Evolutionary conservation across 352 stramenopile species (phyloP), one percentile per base, ranked within the genome.

Genomic region (Globisporangium abappressorium): DNA sequence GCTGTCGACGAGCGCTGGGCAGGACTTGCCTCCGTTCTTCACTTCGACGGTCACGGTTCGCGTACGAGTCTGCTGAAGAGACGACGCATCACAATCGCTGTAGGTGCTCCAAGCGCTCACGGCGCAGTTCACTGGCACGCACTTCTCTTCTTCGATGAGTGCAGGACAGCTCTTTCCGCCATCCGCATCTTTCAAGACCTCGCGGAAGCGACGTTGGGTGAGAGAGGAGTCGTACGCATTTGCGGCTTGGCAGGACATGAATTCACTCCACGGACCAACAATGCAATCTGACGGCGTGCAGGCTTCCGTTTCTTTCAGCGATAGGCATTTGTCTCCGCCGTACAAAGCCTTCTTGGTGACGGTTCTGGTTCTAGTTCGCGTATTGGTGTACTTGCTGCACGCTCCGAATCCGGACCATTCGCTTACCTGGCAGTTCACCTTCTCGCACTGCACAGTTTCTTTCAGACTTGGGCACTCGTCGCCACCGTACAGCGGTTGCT

Each of bases 221-320:
- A 70, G 62, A 28, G 71, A 68, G 8, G 56, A 30, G 33, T 53
- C 57, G 30, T 46, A 55, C 24, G 22, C 54, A 12, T 66, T 56
- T 26, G 34, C 38, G 7, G 12, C 11, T 20, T 79, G 74, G 49
- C 84, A 93, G 5, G 68, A 56, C 8, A 73, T 78, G 69, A 77
- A 93, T 2, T 75, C 73, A n/a, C 71, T 85, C 81, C 82, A 92
- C 1, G 73, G 66, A 8, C 79, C 72, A 3, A 84, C 64, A n/a
- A 82, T 56, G 43, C 82, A 93, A 62, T 90, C 81, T 0, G 68
- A 47, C 1, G 68, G 70, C 6, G 65, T 75, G 43, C 85, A 93
- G 0, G 58, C 11, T 8, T 74, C 51, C 0, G 64, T 70, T 47
- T 90, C 77, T 14, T 67, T 65, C 7, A 90, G 65, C 12, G 62